These are phyloP conservation scores for Alternaria conjuncta DNA, from an alignment of 2,329 filamentous ascomycete species.

Conservation along the genomic window DNA sequence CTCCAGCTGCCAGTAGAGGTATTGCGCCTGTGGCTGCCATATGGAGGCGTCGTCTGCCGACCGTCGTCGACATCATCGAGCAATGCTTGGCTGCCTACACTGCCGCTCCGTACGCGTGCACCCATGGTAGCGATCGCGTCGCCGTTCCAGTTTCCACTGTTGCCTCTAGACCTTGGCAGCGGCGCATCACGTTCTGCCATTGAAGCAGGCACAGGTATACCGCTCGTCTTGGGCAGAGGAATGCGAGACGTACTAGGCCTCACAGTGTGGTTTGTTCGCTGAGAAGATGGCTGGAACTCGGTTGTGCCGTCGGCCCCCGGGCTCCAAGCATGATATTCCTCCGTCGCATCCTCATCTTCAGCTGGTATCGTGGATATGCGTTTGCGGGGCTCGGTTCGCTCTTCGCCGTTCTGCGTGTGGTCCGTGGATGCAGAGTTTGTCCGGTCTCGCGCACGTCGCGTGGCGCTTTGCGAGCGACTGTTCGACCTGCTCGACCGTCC, in stretches of 20 bases:
- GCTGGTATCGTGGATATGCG: constrained; percentile 50
- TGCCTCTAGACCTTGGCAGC: constrained; percentile 64
- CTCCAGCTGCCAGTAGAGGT: constrained; percentile 32
- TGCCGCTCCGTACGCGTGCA: constrained; percentile 73
- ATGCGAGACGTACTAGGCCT: constrained; percentile 74
- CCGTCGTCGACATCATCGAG: constrained; percentile 56
- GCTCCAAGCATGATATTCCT: constrained; percentile 64
- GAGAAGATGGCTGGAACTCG: constrained; percentile 55
- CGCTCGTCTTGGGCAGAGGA: constrained; percentile 81
- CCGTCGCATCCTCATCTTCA: constrained; percentile 51
- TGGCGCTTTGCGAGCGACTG: constrained; percentile 45
- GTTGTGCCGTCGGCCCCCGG: constrained; percentile 76
- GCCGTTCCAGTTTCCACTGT: constrained; percentile 64
- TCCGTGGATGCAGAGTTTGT: constrained; percentile 43
- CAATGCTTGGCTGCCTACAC: constrained; percentile 60
- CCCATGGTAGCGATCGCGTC: constrained; percentile 66
- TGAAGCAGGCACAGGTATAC: constrained; percentile 73
- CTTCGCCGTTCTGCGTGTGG: constrained; percentile 30
- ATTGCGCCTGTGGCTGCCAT: constrained; percentile 29
- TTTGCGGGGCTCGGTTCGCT: constrained; percentile 36
- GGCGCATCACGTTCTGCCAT: constrained; percentile 77
- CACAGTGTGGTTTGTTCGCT: constrained; percentile 56
- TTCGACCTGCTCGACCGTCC: constrained; percentile 51
- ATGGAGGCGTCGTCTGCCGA: constrained; percentile 32
- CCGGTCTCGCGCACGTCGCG: constrained; percentile 34